Percentiles rank a stretch among this genome's conserved stretches.
Evolutionary conservation across 192 early-diverging fungal species (phyloP).

Genomic region (Haplosporangium gracile): DNA sequence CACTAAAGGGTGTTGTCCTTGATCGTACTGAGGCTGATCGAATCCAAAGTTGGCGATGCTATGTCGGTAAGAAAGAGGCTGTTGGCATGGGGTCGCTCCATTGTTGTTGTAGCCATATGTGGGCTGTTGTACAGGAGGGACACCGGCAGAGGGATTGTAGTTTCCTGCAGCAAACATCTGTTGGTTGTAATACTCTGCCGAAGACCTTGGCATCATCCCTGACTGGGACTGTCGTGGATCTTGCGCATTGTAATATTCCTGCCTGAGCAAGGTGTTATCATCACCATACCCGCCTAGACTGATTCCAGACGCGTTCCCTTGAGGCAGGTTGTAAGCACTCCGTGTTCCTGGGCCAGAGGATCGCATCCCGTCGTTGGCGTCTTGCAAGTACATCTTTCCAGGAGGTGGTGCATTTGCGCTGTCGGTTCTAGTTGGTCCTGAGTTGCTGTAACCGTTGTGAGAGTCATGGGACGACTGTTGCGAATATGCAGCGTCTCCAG

Average conservation of each 20-base stretch:
- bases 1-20: neutral
- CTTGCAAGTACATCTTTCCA: neutral
- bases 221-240: slow-evolving; percentile 22
- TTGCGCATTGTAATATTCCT: slow-evolving; percentile 3
- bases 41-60: slow-evolving; percentile 25
- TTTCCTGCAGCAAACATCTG: slow-evolving; percentile 9
- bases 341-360: neutral
- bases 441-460: neutral
- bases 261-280: neutral
- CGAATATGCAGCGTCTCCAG: neutral
- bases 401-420: neutral
- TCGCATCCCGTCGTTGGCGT: neutral
- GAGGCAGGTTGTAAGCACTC: slow-evolving; percentile 14
- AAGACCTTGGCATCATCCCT: slow-evolving; percentile 36
- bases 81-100: neutral
- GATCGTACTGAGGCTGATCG: neutral
- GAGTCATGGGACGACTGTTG: neutral
- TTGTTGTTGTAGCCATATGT: neutral
- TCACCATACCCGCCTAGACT: neutral
- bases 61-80: neutral
- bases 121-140: neutral
- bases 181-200: slow-evolving; percentile 19
- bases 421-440: neutral
- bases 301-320: neutral
- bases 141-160: neutral